These are phyloP conservation scores for Rhizopogon vulgaris DNA, from an alignment of 768 basidiomycete species.

Conservation along the genomic window DNA sequence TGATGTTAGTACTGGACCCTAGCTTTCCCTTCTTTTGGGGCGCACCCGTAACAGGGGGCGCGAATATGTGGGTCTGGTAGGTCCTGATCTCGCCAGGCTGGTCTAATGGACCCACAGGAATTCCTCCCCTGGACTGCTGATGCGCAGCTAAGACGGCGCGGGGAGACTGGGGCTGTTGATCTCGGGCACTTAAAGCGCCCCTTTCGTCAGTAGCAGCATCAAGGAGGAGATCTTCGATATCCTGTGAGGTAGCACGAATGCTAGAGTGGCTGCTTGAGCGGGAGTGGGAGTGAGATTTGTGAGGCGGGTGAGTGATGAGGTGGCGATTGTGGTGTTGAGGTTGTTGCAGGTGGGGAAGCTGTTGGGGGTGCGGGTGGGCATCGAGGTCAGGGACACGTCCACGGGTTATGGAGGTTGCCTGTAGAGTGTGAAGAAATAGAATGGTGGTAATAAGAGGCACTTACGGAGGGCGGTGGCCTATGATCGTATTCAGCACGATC, in stretches of 20 bases:
- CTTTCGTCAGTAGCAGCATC: constrained; percentile 35
- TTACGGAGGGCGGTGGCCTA: constrained; percentile 3
- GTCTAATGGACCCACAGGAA: constrained; percentile 23
- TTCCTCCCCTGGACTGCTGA: constrained; percentile 23
- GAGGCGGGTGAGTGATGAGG: constrained; percentile 6
- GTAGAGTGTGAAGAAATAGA: neutral
- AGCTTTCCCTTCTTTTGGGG: constrained; percentile 62
- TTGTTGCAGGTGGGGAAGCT: constrained; percentile 19
- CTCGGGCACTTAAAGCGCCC: constrained; percentile 19
- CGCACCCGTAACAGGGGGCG: constrained; percentile 67
- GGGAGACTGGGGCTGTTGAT: constrained; percentile 25
- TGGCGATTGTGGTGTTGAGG: constrained; percentile 4
- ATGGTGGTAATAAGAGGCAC: neutral
- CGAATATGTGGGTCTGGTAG: constrained; percentile 67
- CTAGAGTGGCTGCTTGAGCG: constrained; percentile 33
- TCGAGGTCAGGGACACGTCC: constrained; percentile 17
- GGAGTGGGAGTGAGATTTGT: constrained; percentile 12
- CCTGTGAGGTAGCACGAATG: constrained; percentile 24
- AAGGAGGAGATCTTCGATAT: constrained; percentile 43
- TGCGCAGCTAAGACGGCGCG: constrained; percentile 24
- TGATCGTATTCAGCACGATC: constrained; percentile 31
- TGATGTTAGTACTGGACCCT: constrained; percentile 13
- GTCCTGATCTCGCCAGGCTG: constrained; percentile 33
- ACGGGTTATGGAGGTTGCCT: constrained; percentile 10
- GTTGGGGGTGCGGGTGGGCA: constrained; percentile 10